Percentiles rank a stretch among this genome's conserved stretches.
Conservation (phyloP, 2,329 filamentous ascomycete species). For the Cytospora mali region DNA sequence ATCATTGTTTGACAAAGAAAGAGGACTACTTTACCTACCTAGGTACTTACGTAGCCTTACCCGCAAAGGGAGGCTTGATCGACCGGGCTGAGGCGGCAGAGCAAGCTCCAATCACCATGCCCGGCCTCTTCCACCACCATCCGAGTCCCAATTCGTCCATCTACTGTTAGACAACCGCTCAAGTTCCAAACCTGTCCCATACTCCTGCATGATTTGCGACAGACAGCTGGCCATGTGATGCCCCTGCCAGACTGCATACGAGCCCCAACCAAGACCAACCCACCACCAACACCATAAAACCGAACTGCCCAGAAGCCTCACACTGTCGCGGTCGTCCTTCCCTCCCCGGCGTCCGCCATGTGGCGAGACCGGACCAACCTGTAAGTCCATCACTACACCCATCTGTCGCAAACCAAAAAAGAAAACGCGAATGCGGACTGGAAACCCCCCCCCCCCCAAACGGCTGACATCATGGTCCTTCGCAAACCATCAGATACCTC, state of each 20-base stretch:
- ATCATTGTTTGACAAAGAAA: too few relatives aligned
- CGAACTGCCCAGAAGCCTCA: conserved; percentile 20
- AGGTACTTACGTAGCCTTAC: conserved; percentile 2
- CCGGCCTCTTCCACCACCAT: conserved; percentile 24
- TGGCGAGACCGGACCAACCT: conserved; percentile 99
- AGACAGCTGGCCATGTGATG: conserved; percentile 28
- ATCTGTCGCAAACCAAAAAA: conserved; percentile 22
- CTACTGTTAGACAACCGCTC: conserved; percentile 10
- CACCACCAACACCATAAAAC: conserved; percentile 3
- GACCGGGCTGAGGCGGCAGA: conserved; percentile 21
- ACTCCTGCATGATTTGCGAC: conserved; percentile 20
- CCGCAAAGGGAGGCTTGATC: conserved; percentile 14
- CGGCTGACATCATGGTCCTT: conserved; percentile 8
- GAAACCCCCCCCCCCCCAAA: conserved; percentile 14
- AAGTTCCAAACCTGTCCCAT: conserved; percentile 6
- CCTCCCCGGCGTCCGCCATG: conserved; percentile 68
- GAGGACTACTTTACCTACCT: too few relatives aligned
- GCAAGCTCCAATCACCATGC: conserved; percentile 21
- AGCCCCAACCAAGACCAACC: not conserved
- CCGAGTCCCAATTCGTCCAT: conserved; percentile 22
- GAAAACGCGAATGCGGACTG: conserved; percentile 4
- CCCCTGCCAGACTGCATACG: conserved; percentile 13
- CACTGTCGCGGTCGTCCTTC: conserved; percentile 28
- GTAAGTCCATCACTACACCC: conserved; percentile 53
- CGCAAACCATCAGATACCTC: conserved; percentile 72